Base-by-base conservation (phyloP, 331 rosid genomes). In the Rhamnella rubrinervis region DNA sequence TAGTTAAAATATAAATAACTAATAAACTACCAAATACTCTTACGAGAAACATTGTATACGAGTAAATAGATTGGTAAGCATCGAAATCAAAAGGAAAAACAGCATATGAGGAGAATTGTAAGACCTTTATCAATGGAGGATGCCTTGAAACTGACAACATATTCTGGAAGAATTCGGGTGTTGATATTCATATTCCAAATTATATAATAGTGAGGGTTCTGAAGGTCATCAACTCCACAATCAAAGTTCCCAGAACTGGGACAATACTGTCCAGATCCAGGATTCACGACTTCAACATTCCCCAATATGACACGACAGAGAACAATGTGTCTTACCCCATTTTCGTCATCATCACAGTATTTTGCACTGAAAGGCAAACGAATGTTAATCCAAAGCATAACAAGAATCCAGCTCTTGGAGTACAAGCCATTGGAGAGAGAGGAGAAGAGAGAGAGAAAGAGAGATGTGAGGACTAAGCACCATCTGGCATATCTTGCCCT, bases 241-340 rank as follows among this genome's bases (percentile, higher is more conserved):
- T 73, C 77, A 46, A 44, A 73, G 18, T 57, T 23, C 15, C 25
- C 40, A 23, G 59, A 55, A 65, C 77, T 64, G 58, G 77, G 71
- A 64, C 37, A 52, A 21, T 28, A 65, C 51, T 65, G 77, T 57
- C 39, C 23, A 73, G 65, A 64, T 46, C 66, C 71, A 6, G 26
- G 65, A 31, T 19, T 10, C 16, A 73, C 50, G 21, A 56, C 26
- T 65, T 73, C 77, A 6, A 35, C 58, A 65, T 20, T 73, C 13
- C 77, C 71, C 65, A 73, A 18, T 14, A 73, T 49, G 6, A 73
- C 77, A 56, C 61, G 66, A 52, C 77, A 73, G 8, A 73, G 65
- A 40, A 73, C 23, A 25, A 73, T 46, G 59, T 65, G 19, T 19
- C 60, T 57, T 10, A 46, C 28, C 49, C 77, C 77, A 55, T 55